Base-by-base conservation (phyloP, 1,139 yeast genomes). In the Scheffersomyces cryptocercus region DNA sequence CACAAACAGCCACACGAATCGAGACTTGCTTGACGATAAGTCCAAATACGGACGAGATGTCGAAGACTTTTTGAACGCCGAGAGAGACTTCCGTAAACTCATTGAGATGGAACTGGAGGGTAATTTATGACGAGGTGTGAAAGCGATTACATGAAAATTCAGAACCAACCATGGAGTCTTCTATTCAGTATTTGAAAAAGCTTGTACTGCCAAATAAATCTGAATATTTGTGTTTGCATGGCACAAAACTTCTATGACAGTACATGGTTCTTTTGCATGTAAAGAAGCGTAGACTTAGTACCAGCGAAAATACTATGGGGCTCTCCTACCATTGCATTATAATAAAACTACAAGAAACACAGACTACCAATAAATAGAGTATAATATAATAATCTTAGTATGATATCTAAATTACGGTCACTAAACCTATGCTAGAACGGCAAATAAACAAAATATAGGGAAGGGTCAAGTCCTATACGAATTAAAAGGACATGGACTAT, bases 1-100 rank as follows among this genome's bases (percentile, higher is more conserved):
- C n/a, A 77, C 82, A 0, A 59, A 67, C 39, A 48, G 48, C 10
- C 45, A 51, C 14, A 71, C 80, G 10, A 77, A 77, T 52, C 55
- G 55, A 4, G 61, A 59, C 35, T 44, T 69, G 43, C 51, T 61
- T 26, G 59, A 54, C 28, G 58, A 58, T 13, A 53, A 54, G 14
- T 51, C 59, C 4, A 52, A 54, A 42, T 65, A 65, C 48, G 56
- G 58, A 13, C 47, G 44, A 11, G 68, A 61, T 29, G 70, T 74
- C 11, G 48, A 54, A 40, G 73, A 69, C 37, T 74, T 74, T 43
- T 45, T 68, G 44, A 56, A 52, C 37, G 76, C 78, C 2, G 78
- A 74, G 47, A 56, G 59, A 48, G 75, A 70, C 36, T 59, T 73
- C 37, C 61, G 62, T 44, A 56, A 57, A 45, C 54, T 70, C 53